phyloP scores from a whole-genome alignment of 2,329 filamentous ascomycete genomes.

The Ceratocystis ficicola region DNA sequence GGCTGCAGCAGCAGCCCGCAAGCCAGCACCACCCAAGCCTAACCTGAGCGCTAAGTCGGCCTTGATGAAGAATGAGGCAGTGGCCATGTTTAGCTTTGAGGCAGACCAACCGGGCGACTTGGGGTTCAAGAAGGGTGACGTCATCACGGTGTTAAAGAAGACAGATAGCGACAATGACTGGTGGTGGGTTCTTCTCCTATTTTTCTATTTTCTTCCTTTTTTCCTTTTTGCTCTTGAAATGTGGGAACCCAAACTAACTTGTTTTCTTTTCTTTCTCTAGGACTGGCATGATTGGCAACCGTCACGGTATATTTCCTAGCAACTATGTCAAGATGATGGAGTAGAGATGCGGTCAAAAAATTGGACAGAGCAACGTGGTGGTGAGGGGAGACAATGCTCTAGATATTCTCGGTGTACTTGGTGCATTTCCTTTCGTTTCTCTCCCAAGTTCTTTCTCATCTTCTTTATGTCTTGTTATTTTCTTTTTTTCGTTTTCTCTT shows the following conservation, averaged over 20 bases:
- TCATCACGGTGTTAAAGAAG: conserved; percentile 89
- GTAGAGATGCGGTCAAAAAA: conserved; percentile 26
- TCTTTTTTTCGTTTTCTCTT: conserved; percentile 18
- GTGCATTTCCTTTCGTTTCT: background rate
- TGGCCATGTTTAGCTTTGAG: conserved; percentile 89
- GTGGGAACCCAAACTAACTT: conserved; percentile 20
- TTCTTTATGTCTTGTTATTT: conserved; percentile 17
- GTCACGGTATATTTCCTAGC: conserved; percentile 87
- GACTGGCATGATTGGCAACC: conserved; percentile 78
- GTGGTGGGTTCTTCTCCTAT: conserved; percentile 50
- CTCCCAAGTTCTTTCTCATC: background rate
- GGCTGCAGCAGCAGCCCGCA: conserved; percentile 39
- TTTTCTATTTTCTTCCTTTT: background rate
- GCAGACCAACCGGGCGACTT: conserved; percentile 85
- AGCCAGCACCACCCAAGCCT: conserved; percentile 82
- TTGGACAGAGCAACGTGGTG: background rate
- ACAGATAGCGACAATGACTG: conserved; percentile 91
- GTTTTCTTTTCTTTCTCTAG: conserved; percentile 30
- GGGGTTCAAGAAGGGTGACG: conserved; percentile 91
- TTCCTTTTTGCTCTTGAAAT: background rate
- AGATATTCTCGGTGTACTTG: too few species aligned
- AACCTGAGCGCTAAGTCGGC: conserved; percentile 54
- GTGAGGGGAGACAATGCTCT: too few species aligned
- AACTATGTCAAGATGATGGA: conserved; percentile 59
- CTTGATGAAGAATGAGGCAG: conserved; percentile 60